A percentile compares a stretch with the other conserved stretches of the same genome.
Evolutionary conservation across 352 stramenopile genomes (phyloP).

Genomic region (Pythium periplocum): DNA sequence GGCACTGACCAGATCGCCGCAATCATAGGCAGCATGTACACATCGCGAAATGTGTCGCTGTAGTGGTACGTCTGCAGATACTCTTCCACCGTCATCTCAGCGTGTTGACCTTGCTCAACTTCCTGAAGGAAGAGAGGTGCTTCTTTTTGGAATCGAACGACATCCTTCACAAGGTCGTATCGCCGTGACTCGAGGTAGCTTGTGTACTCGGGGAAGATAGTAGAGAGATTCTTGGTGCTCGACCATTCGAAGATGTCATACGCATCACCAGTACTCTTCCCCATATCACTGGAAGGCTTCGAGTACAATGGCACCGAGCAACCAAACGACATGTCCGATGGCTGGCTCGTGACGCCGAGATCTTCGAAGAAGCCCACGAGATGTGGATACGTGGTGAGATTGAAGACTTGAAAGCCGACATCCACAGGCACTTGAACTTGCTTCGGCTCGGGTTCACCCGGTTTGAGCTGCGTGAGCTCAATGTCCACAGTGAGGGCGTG

Average conservation of each 20-base stretch:
- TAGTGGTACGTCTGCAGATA: slow-evolving; percentile 19
- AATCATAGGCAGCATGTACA: slow-evolving; percentile 29
- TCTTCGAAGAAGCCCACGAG: slow-evolving; percentile 76
- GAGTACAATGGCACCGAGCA: slow-evolving; percentile 28
- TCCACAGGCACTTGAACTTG: slow-evolving; percentile 39
- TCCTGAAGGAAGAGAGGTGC: slow-evolving; percentile 12
- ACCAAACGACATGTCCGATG: slow-evolving; percentile 74
- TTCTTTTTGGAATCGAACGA: slow-evolving; percentile 20
- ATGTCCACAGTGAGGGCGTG: slow-evolving; percentile 44
- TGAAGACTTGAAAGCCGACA: slow-evolving; percentile 92
- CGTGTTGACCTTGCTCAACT: slow-evolving; percentile 9
- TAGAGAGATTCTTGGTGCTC: slow-evolving; percentile 18
- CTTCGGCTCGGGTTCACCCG: neutral
- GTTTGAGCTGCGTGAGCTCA: slow-evolving; percentile 20
- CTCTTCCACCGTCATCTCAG: slow-evolving; percentile 16
- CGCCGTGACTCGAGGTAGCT: slow-evolving; percentile 10
- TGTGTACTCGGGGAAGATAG: slow-evolving; percentile 16
- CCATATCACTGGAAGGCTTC: neutral
- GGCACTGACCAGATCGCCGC: slow-evolving; percentile 26
- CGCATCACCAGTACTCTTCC: neutral
- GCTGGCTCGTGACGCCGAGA: slow-evolving; percentile 49
- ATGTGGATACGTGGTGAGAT: slow-evolving; percentile 88
- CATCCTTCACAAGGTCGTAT: slow-evolving; percentile 20
- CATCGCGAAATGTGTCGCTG: slow-evolving; percentile 21
- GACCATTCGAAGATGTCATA: slow-evolving; percentile 20